Base-by-base conservation (phyloP, 2,329 filamentous ascomycete species). In the Arthrobotrys sinensis region DNA sequence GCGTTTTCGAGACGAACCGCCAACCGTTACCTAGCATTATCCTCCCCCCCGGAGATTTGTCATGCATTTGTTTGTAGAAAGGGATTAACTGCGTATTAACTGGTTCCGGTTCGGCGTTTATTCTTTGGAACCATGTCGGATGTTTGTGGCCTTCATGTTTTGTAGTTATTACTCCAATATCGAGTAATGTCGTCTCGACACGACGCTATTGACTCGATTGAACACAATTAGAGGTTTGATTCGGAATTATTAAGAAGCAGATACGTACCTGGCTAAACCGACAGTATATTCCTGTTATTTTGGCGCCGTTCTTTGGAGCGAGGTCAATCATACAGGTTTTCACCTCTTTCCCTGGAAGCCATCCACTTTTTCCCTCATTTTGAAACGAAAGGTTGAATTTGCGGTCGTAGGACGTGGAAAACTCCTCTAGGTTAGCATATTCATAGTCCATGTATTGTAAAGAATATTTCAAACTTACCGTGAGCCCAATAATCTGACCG, bases 371-470 rank as follows among this genome's bases (percentile, higher is more conserved):
- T 19, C 12, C 53, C 2, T n/a, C 24, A 3, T 38, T 8, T 40
- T 14, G 32, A 14, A 57, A 60, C 1, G 34, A 40, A 1, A 60
- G 24, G 1, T 43, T 19, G 36, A 60, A 60, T 40, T 43, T 60
- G 12, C 55, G 55, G 10, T 60, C 43, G 12, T 60, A 60, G 11
- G 55, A 60, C 4, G 55, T 60, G 11, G 19, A 43, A n/a, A 60
- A 14, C 55, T 60, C 24, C 6, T 2, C 4, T 11, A 3, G 19
- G 52, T 57, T 12, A 57, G 48, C 11, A n/a, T 16, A 16, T 14
- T 14, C 11, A 14, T 12, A 24, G 6, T 36, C 4, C 5, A 34
- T 45, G 36, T 36, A 1, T 36, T 1, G 2, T 16, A 4, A n/a
- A 21, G 7, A n/a, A 12, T 32, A n/a, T 8, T 24, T 14, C 3